Conservation (phyloP, 2,329 filamentous ascomycete species). For the Calycina marina region DNA sequence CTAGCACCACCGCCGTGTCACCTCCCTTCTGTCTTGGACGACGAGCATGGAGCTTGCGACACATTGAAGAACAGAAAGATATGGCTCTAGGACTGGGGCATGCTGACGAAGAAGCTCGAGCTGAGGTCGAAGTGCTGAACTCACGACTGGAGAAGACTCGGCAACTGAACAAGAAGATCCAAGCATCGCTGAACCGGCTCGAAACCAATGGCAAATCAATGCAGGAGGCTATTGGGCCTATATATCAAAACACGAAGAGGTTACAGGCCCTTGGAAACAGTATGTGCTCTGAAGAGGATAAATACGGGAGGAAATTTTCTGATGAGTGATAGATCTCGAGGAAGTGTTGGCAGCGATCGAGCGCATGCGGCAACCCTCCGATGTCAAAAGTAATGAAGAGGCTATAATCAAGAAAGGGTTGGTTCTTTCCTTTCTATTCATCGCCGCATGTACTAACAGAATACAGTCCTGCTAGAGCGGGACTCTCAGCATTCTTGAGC, state of each 20-base stretch:
- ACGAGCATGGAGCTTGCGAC: constrained; percentile 10
- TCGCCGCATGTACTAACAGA: constrained; percentile 10
- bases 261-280: constrained; percentile 78
- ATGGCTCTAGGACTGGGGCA: constrained; percentile 20
- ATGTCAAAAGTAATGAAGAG: constrained; percentile 85
- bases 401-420: constrained; percentile 72
- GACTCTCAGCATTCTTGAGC: constrained; percentile 70
- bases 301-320: constrained; percentile 3
- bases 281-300: constrained; percentile 24
- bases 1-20: too few species aligned
- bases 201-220: constrained; percentile 84
- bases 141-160: constrained; percentile 80
- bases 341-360: constrained; percentile 77
- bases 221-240: constrained; percentile 78
- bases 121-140: constrained; percentile 56
- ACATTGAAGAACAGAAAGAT: constrained; percentile 10
- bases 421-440: constrained; percentile 10
- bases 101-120: constrained; percentile 49
- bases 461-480: constrained; percentile 59
- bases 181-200: constrained; percentile 68
- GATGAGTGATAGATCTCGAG: constrained; percentile 54
- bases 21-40: too few species aligned
- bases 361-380: constrained; percentile 73
- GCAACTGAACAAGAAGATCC: constrained; percentile 87
- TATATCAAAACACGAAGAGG: constrained; percentile 82